These are phyloP conservation scores for Sugiyamaella qingdaonensis DNA, from an alignment of 805 yeast species.

Conservation along the genomic window DNA sequence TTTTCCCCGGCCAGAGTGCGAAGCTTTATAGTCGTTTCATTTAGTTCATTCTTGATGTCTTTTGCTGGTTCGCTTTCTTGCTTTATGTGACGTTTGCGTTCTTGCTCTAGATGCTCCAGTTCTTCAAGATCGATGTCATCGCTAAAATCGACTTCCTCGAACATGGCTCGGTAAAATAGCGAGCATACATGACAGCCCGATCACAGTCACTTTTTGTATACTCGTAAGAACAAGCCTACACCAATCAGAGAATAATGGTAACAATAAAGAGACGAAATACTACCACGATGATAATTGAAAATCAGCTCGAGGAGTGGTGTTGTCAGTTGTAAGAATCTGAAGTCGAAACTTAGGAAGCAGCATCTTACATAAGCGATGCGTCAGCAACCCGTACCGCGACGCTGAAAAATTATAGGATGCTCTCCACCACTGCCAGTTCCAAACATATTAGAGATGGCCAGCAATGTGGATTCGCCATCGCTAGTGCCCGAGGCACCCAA, in stretches of 20 bases:
- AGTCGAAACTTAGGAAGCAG: no score
- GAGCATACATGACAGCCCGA: background rate
- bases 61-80: conserved; percentile 7
- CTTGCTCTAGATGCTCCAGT: conserved; percentile 13
- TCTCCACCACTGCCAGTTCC: background rate
- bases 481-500: conserved; percentile 86
- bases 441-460: background rate
- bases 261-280: no score
- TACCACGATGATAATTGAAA: no score
- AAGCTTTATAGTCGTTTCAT: conserved; percentile 34
- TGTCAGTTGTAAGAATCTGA: no score
- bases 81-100: conserved; percentile 8
- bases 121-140: conserved; percentile 27
- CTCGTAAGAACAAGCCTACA: no score
- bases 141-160: conserved; percentile 12
- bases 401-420: conserved; percentile 1
- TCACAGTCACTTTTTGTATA: no score
- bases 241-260: no score
- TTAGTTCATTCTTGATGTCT: conserved; percentile 13
- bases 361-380: no score
- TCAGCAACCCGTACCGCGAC: conserved; percentile 1
- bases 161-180: conserved; percentile 7
- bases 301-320: no score
- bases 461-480: conserved; percentile 42
- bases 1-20: conserved; percentile 72